These are phyloP conservation scores for Candida golubevii DNA, from an alignment of 805 yeast genomes.

Conservation along the genomic window DNA sequence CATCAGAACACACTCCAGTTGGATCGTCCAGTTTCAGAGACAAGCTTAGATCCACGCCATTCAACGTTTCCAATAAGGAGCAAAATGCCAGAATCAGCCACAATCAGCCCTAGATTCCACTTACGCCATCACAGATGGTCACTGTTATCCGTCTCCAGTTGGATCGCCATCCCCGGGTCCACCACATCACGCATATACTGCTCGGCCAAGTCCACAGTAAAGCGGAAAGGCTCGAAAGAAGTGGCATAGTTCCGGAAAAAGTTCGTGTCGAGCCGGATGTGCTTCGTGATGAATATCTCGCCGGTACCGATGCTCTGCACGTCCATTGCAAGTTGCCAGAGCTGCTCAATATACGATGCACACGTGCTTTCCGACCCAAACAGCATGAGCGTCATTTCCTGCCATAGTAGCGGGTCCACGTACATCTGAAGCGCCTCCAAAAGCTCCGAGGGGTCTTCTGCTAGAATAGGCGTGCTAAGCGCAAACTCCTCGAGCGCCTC, in stretches of 20 bases:
- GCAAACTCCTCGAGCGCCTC: slow-evolving; percentile 11
- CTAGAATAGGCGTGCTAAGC: slow-evolving; percentile 3
- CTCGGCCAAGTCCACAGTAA: slow-evolving; percentile 8
- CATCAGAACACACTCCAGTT: too few relatives aligned
- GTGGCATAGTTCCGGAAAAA: slow-evolving; percentile 12
- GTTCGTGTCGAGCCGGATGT: slow-evolving; percentile 9
- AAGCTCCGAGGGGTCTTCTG: slow-evolving; percentile 8
- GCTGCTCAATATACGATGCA: slow-evolving; percentile 8
- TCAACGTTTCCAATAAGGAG: too few relatives aligned
- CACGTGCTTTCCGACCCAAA: slow-evolving; percentile 10
- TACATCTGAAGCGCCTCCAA: slow-evolving; percentile 5
- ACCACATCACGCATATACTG: slow-evolving; percentile 12
- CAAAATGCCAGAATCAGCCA: too few relatives aligned
- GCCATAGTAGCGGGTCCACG: slow-evolving; percentile 8
- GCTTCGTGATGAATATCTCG: slow-evolving; percentile 7
- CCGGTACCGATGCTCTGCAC: slow-evolving; percentile 5
- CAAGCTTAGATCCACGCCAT: too few relatives aligned
- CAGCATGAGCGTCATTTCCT: slow-evolving; percentile 6
- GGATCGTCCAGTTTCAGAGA: too few relatives aligned
- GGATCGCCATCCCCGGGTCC: slow-evolving; percentile 6
- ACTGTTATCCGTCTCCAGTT: slow-evolving; percentile 4
- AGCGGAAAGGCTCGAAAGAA: slow-evolving; percentile 9
- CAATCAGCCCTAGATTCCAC: background rate
- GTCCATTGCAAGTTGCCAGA: slow-evolving; percentile 14
- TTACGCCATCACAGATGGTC: background rate